phyloP scores from a whole-genome alignment of 352 stramenopile species.

The Phytophthora cryptogea region DNA sequence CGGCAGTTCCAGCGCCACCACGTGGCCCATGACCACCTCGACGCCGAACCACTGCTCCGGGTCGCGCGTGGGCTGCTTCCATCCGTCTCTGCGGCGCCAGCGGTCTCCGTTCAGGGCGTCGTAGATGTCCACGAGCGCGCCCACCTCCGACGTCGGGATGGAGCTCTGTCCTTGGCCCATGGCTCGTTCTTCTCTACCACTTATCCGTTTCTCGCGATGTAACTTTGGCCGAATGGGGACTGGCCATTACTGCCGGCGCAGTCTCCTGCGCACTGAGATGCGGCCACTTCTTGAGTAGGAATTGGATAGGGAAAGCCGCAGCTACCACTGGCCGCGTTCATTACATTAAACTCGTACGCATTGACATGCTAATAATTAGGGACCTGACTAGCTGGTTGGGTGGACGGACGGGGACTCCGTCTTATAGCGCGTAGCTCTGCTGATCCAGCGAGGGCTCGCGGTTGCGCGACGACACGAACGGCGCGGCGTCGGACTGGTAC shows the following conservation, averaged over 20 bases:
- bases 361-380: constrained; percentile 36
- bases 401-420: constrained; percentile 1
- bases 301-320: constrained; percentile 18
- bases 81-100: constrained; percentile 77
- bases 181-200: constrained; percentile 21
- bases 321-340: constrained; percentile 40
- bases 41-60: constrained; percentile 84
- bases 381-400: constrained; percentile 25
- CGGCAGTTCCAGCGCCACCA: constrained; percentile 73
- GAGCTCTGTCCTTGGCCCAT: constrained; percentile 87
- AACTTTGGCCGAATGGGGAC: constrained; percentile 2
- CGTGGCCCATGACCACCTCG: constrained; percentile 69
- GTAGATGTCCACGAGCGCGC: constrained; percentile 72
- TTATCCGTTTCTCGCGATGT: constrained; percentile 18
- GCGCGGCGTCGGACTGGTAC: constrained; percentile 29
- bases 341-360: constrained; percentile 26
- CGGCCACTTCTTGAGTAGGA: no score
- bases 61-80: constrained; percentile 73
- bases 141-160: constrained; percentile 67
- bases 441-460: constrained; percentile 55
- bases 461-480: constrained; percentile 19
- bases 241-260: constrained; percentile 12
- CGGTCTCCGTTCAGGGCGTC: constrained; percentile 69
- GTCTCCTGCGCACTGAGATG: no score
- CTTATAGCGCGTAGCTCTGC: constrained; percentile 65